These are phyloP conservation scores for Chenopodium quinoa DNA, from an alignment of 148 eudicot genomes.

Conservation along the genomic window DNA sequence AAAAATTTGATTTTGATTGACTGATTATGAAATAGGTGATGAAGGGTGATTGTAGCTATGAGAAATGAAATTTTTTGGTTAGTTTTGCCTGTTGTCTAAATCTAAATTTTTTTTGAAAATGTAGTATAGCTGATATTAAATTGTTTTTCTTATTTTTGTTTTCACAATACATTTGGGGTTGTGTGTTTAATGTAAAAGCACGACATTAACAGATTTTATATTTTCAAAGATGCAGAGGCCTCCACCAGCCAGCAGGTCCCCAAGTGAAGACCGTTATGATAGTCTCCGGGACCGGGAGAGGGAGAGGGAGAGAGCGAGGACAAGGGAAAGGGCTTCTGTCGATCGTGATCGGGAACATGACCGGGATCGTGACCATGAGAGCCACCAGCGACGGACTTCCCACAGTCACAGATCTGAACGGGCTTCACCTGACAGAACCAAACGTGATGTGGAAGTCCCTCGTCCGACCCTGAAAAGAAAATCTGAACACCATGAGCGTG, in stretches of 20 bases:
- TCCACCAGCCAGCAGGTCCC: slow-evolving; percentile 30
- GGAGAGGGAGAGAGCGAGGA: not conserved
- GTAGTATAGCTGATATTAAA: too few species aligned
- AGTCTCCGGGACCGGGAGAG: slow-evolving; percentile 9
- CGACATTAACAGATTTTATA: not conserved
- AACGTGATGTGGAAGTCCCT: slow-evolving; percentile 47
- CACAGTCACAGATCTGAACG: slow-evolving; percentile 44
- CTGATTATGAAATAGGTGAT: not conserved
- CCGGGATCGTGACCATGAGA: slow-evolving; percentile 30
- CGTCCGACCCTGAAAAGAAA: slow-evolving; percentile 59
- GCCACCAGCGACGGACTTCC: slow-evolving; percentile 26
- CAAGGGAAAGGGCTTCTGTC: not conserved
- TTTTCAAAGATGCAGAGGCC: slow-evolving; percentile 2
- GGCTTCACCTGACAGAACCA: slow-evolving; percentile 36
- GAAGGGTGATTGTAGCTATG: not conserved
- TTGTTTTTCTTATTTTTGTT: not conserved
- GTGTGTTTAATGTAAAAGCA: not conserved
- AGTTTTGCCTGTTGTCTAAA: not conserved
- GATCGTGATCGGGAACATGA: slow-evolving; percentile 16
- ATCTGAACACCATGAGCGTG: slow-evolving; percentile 30
- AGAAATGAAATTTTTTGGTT: not conserved
- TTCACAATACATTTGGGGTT: not conserved
- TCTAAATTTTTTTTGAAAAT: too few species aligned
- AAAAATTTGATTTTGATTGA: not conserved
- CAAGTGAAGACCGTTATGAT: slow-evolving; percentile 32